Base-by-base conservation (phyloP, 352 stramenopile species). In the Globisporangium viniferum region DNA sequence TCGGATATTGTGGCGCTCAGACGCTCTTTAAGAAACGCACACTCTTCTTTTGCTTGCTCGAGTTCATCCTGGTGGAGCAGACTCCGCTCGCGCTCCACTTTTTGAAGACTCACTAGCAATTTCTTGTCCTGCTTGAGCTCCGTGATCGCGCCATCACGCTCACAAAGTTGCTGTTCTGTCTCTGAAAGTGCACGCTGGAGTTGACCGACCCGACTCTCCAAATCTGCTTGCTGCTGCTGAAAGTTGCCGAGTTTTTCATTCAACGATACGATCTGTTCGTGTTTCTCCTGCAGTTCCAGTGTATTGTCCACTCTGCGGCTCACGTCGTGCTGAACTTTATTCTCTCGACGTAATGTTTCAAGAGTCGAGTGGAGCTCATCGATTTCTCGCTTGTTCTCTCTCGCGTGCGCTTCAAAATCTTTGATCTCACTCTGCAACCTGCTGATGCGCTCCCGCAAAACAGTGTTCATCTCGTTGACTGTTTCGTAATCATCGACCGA, bases 101-200 rank as follows among this genome's bases (percentile, higher is more conserved):
- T 49, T 57, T 82, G 74, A 55, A 81, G 67, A 53, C 72, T 80
- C 53, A 54, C 46, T 10, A 80, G 69, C 1, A 83, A 59, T 48
- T 77, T 66, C 24, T 78, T 81, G 15, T 76, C 74, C 10, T 80
- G 74, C 35, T 82, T 76, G 24, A 84, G 61, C 49, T 80, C 73
- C 51, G 76, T 63, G 59, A 84, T 68, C 2, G 57, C 70, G 5
- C 62, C 72, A 63, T 80, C 74, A 18, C 76, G 63, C 5, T 75
- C 69, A 63, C 68, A 49, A 5, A 76, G 71, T 36, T 74, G 75
- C 2, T 56, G 44, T 14, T 79, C 73, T 27, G 67, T 73, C 33
- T 76, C 73, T 5, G 76, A 55, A 35, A 81, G 54, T 7, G 61
- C 73, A 44, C 73, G 63, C 33, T 81, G 48, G 14, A 84, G 60